phyloP scores from a whole-genome alignment of 371 early-diverging fungal genomes.

The Mucor sp. region DNA sequence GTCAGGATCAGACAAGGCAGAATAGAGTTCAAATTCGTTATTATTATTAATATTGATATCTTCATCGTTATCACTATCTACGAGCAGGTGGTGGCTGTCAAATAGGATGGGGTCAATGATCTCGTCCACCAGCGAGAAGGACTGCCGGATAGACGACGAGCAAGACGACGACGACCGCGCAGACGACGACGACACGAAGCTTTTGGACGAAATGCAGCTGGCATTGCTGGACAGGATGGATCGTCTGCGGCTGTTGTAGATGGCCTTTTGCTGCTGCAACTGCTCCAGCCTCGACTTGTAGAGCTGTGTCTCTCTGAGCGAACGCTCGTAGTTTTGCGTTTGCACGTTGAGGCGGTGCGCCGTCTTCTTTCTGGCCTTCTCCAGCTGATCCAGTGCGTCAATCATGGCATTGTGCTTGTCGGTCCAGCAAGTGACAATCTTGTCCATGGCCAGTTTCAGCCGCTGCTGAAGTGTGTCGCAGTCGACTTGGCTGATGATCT shows the following conservation, averaged over 20 bases:
- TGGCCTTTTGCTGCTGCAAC: neutral
- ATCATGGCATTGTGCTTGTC: conserved; percentile 19
- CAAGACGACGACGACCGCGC: conserved; percentile 13
- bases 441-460: conserved; percentile 11
- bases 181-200: conserved; percentile 7
- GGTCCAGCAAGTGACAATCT: conserved; percentile 9
- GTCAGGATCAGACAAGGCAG: conserved; percentile 15
- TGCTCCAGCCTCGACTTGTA: conserved; percentile 15
- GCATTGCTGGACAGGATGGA: conserved; percentile 8
- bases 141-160: neutral
- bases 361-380: neutral
- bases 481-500: conserved; percentile 5
- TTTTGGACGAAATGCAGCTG: conserved; percentile 18
- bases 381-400: conserved; percentile 10
- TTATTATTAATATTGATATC: neutral
- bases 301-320: conserved; percentile 8
- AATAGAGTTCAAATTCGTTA: conserved; percentile 12
- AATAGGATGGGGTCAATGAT: conserved; percentile 8
- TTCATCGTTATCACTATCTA: neutral
- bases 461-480: conserved; percentile 11
- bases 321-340: conserved; percentile 11
- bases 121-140: conserved; percentile 5
- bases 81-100: neutral
- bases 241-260: conserved; percentile 1
- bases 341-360: conserved; percentile 9